Evolutionary conservation across 306 rosid genomes (phyloP), one percentile per base, ranked within the genome.

Genomic region (Psophocarpus tetragonolobus): DNA sequence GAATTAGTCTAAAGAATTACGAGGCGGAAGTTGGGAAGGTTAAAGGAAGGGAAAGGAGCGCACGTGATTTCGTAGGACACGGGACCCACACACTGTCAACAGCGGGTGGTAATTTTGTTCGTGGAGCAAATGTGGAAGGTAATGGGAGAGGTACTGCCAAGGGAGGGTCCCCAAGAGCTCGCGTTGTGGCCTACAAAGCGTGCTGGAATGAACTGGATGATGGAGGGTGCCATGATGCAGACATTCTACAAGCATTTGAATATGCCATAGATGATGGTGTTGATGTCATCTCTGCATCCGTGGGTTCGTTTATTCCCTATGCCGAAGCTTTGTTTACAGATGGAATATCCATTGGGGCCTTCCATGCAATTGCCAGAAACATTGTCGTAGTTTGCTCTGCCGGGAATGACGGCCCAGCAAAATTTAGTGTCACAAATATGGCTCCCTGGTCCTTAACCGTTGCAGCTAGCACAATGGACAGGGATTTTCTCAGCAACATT

Each of bases 81-180:
- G 96, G 93, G 0, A 39, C 91, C 9, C 97, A 92, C 39, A 92
- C 97, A 9, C 77, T 92, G 5, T 88, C 97, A 18, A 92, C 92
- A 0, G 93, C 93, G 0, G 97, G 87, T 0, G 97, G 96, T 18
- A 92, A 45, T 42, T 90, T 88, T 30, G 84, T 83, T 3, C 23
- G 66, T 0, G 63, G 80, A 1, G 88, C 83, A 0, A 78, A 42
- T 24, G 83, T 88, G 4, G 82, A 81, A 3, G 88, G 90, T 7
- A 68, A 82, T 17, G 96, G 92, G 11, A 86, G 81, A 26, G 97
- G 97, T 4, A 92, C 90, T 5, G 97, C 93, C 0, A 88, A 88
- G 42, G 97, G 97, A 23, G 97, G 97, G 0, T 87, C 97, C 0
- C 96, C 97, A 0, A 85, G 63, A 41, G 95, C 93, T 23, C 90